Percentiles rank a stretch among this genome's conserved stretches.
These are phyloP conservation scores for Cyclanthera cordifolia DNA, from an alignment of 306 rosid species.

Conservation along the genomic window DNA sequence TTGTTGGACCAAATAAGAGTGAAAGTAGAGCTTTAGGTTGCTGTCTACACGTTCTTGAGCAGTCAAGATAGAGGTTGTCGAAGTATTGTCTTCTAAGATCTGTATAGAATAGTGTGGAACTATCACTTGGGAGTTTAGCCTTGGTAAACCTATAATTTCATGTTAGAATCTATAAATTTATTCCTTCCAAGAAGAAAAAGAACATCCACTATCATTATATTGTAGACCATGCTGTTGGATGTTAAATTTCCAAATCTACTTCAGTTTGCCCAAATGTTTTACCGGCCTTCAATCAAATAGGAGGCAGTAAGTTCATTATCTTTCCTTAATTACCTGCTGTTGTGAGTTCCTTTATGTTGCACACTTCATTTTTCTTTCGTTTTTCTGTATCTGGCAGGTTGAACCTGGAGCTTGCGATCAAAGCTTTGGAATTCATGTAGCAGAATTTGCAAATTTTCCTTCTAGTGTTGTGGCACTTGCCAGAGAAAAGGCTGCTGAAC, in stretches of 20 bases:
- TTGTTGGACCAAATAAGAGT: background rate
- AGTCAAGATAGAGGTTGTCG: background rate
- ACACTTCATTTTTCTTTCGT: background rate
- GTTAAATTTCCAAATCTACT: background rate
- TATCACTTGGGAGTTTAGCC: background rate
- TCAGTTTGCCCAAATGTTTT: background rate
- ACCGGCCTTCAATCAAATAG: background rate
- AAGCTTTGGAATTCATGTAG: slow-evolving; percentile 96
- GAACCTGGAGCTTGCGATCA: slow-evolving; percentile 98
- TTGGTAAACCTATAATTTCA: background rate
- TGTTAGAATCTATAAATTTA: background rate
- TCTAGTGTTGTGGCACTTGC: slow-evolving; percentile 80
- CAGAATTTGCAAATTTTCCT: slow-evolving; percentile 95
- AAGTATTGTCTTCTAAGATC: background rate
- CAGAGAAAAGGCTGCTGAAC: slow-evolving; percentile 88
- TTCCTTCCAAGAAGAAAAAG: background rate
- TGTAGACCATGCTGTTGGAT: background rate
- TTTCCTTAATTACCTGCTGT: background rate
- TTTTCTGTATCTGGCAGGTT: slow-evolving; percentile 43
- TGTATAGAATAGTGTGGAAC: background rate
- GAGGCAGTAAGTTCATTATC: background rate
- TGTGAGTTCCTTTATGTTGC: background rate
- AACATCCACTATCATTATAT: background rate
- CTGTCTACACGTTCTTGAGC: slow-evolving; percentile 2
- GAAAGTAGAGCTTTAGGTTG: background rate